These are phyloP conservation scores for Phyllosticta ampelicida DNA, from an alignment of 2,329 filamentous ascomycete genomes.

Conservation along the genomic window DNA sequence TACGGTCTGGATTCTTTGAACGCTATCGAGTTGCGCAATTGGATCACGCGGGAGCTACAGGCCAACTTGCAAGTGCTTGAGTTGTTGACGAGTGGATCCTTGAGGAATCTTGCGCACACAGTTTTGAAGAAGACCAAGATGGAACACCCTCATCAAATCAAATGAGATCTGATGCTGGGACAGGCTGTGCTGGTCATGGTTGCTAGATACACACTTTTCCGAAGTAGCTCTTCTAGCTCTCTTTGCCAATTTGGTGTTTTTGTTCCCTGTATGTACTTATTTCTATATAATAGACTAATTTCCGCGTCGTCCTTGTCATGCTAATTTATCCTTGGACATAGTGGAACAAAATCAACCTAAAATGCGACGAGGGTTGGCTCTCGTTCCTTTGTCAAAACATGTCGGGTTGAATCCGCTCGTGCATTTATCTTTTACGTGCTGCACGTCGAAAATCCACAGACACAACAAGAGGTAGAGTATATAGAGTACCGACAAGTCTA, in stretches of 20 bases:
- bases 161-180: background rate
- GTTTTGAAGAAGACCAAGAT: slow-evolving; percentile 6
- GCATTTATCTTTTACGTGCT: too few relatives aligned
- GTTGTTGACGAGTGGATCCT: slow-evolving; percentile 10
- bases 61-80: slow-evolving; percentile 16
- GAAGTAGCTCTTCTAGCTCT: background rate
- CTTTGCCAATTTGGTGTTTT: background rate
- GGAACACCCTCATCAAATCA: background rate
- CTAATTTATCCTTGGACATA: too few relatives aligned
- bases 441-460: too few relatives aligned
- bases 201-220: background rate
- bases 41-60: slow-evolving; percentile 15
- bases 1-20: slow-evolving; percentile 20
- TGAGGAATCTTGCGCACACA: background rate
- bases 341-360: too few relatives aligned
- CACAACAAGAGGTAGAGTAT: too few relatives aligned
- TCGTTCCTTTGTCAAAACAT: too few relatives aligned
- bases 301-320: too few relatives aligned
- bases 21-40: slow-evolving; percentile 19
- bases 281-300: background rate
- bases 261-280: background rate
- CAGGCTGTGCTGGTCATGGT: background rate
- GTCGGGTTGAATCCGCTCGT: too few relatives aligned
- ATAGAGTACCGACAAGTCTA: too few relatives aligned
- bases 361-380: too few relatives aligned